These are phyloP conservation scores for Candida jianshihensis DNA, from an alignment of 805 yeast genomes.

Conservation along the genomic window DNA sequence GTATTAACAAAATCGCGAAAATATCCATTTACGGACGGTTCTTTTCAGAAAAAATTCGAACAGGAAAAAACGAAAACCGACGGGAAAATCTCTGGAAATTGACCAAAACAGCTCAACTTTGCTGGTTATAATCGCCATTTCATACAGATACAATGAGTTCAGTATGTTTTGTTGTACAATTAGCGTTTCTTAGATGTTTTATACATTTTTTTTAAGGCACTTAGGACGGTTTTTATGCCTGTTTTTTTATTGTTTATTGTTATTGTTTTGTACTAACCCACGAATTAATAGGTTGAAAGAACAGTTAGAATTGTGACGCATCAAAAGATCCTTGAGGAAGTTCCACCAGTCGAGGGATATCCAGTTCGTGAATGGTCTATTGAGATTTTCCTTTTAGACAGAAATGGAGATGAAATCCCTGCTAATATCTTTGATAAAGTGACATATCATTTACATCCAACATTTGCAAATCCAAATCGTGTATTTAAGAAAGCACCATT, in stretches of 20 bases:
- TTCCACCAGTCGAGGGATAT: constrained; percentile 81
- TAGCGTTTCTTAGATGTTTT: too few relatives aligned
- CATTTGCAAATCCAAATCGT: constrained; percentile 85
- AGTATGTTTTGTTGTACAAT: too few relatives aligned
- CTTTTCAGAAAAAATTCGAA: too few relatives aligned
- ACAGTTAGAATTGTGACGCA: constrained; percentile 82
- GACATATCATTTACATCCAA: constrained; percentile 90
- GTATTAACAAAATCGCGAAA: too few relatives aligned
- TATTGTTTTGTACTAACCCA: background rate
- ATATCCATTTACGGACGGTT: too few relatives aligned
- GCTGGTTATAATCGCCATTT: too few relatives aligned
- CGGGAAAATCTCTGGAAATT: too few relatives aligned
- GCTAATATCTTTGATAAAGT: constrained; percentile 88
- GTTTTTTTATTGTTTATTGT: background rate
- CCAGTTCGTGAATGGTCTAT: constrained; percentile 95
- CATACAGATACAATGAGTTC: too few relatives aligned
- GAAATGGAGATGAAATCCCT: constrained; percentile 74
- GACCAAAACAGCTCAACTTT: too few relatives aligned
- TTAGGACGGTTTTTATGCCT: background rate
- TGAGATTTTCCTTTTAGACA: constrained; percentile 66
- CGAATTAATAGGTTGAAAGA: constrained; percentile 50
- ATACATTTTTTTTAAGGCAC: background rate
- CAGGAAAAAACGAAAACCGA: too few relatives aligned
- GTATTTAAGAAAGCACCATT: constrained; percentile 79
- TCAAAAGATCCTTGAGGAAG: constrained; percentile 75